phyloP scores from a whole-genome alignment of 1,284 basidiomycete genomes.

The Chondrostereum purpureum region DNA sequence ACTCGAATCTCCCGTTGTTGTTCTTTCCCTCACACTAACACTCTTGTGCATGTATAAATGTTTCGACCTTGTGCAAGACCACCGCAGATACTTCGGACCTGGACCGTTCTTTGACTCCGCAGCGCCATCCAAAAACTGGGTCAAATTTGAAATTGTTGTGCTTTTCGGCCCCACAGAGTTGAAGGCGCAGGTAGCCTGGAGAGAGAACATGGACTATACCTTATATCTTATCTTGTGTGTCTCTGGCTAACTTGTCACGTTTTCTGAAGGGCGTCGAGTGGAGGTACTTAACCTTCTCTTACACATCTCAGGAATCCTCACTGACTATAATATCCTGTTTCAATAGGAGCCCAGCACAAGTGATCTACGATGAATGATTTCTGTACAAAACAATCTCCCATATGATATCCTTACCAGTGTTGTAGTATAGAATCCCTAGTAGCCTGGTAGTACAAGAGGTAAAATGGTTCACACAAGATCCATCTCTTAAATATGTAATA shows the following conservation, averaged over 20 bases:
- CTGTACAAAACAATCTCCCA: no score
- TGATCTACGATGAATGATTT: conserved; percentile 32
- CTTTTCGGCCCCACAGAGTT: conserved; percentile 41
- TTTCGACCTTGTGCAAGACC: conserved; percentile 30
- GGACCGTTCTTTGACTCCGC: conserved; percentile 14
- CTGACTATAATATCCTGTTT: neutral
- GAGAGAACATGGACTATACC: conserved; percentile 29
- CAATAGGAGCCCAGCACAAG: conserved; percentile 29
- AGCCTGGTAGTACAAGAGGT: no score
- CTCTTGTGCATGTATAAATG: conserved; percentile 20
- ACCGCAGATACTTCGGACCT: conserved; percentile 28
- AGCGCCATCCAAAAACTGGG: conserved; percentile 9
- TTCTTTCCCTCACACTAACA: neutral
- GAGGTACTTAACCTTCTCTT: neutral
- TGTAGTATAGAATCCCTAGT: no score
- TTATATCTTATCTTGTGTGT: neutral
- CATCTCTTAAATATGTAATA: no score
- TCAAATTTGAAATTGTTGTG: conserved; percentile 33
- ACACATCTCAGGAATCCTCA: no score
- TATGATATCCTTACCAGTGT: no score
- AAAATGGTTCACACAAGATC: no score
- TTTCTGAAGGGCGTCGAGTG: neutral
- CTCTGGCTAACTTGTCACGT: neutral
- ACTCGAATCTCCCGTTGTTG: no score
- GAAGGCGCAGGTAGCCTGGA: conserved; percentile 38